These are phyloP conservation scores for Auriscalpium orientale DNA, from an alignment of 768 basidiomycete genomes.

Conservation along the genomic window DNA sequence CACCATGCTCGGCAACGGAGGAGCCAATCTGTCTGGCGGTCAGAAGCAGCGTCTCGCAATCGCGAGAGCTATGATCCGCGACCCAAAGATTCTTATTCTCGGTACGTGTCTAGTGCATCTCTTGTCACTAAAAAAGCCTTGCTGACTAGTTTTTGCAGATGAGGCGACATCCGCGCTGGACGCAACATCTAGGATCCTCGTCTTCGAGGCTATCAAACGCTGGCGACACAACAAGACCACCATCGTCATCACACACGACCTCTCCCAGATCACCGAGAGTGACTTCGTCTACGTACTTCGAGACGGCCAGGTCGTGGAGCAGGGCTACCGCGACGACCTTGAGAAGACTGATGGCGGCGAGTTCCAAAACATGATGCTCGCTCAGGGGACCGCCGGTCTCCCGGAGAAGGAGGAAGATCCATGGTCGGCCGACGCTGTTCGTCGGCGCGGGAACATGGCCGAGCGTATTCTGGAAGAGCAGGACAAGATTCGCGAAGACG, in stretches of 20 bases:
- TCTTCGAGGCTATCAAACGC: constrained; percentile 62
- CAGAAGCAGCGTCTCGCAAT: constrained; percentile 89
- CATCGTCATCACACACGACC: constrained; percentile 92
- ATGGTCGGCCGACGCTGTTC: constrained; percentile 18
- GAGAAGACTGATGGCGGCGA: constrained; percentile 51
- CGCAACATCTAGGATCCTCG: constrained; percentile 76
- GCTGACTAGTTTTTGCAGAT: constrained; percentile 34
- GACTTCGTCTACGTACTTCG: constrained; percentile 95
- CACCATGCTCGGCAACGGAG: constrained; percentile 66
- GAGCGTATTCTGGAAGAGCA: constrained; percentile 41
- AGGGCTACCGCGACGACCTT: constrained; percentile 80
- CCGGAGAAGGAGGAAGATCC: constrained; percentile 30
- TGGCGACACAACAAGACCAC: constrained; percentile 81
- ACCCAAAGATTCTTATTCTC: constrained; percentile 85
- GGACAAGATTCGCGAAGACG: constrained; percentile 26
- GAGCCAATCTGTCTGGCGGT: constrained; percentile 79
- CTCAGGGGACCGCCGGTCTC: constrained; percentile 46
- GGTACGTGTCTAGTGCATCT: constrained; percentile 44
- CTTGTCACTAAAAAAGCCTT: not conserved
- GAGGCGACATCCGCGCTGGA: constrained; percentile 84
- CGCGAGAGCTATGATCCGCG: constrained; percentile 75
- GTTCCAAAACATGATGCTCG: constrained; percentile 61
- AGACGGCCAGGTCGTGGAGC: constrained; percentile 72
- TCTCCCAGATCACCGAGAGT: constrained; percentile 62
- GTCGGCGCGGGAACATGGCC: constrained; percentile 33